Conservation (phyloP, 2,329 filamentous ascomycete species). For the Hyphodiscus sp. region DNA sequence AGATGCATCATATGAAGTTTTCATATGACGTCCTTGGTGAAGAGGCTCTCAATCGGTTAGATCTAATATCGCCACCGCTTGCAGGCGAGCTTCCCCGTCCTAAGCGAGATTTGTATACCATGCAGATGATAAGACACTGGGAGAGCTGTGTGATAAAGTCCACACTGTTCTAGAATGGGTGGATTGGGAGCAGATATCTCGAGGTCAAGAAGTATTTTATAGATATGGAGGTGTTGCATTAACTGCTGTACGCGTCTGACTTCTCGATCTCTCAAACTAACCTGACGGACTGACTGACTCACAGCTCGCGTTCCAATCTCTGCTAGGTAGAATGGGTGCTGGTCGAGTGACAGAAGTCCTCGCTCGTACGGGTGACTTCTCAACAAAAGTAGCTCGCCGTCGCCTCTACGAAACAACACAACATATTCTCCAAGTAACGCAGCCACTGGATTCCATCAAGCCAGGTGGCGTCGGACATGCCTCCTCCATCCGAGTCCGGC, state of each 20-base stretch:
- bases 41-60: conserved; percentile 56
- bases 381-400: conserved; percentile 57
- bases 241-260: conserved; percentile 41
- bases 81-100: conserved; percentile 19
- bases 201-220: conserved; percentile 73
- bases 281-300: conserved; percentile 1
- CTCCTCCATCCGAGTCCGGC: conserved; percentile 59
- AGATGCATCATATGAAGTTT: conserved; percentile 54
- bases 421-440: conserved; percentile 65
- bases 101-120: conserved; percentile 57
- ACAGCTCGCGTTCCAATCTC: conserved; percentile 47
- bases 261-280: neutral
- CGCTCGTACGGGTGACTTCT: conserved; percentile 67
- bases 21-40: conserved; percentile 65
- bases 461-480: conserved; percentile 61
- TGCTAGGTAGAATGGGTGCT: conserved; percentile 68
- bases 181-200: conserved; percentile 66
- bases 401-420: conserved; percentile 69
- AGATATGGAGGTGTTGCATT: conserved; percentile 64
- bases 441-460: conserved; percentile 56
- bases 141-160: conserved; percentile 57
- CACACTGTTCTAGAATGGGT: conserved; percentile 68
- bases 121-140: conserved; percentile 45
- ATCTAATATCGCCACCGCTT: conserved; percentile 49
- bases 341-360: conserved; percentile 68